Conservation (phyloP, 345 rosid species). For the Litchi chinensis region DNA sequence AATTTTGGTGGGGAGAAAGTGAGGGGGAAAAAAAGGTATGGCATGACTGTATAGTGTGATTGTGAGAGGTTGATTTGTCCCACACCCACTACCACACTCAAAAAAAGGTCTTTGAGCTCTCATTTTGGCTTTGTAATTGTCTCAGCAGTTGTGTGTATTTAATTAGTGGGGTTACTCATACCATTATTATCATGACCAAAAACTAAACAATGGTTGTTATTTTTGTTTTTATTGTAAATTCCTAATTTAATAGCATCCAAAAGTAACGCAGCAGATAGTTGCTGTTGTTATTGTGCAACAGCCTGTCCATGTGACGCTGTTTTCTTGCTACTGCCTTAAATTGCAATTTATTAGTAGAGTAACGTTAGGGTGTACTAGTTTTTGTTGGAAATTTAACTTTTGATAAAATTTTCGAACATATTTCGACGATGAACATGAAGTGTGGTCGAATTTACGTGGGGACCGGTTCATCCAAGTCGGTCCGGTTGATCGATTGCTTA, state of each 20-base stretch:
- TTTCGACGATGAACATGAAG: background rate
- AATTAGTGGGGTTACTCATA: slow-evolving; percentile 34
- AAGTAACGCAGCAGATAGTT: slow-evolving; percentile 21
- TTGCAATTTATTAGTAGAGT: too few relatives aligned
- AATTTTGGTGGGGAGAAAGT: slow-evolving; percentile 19
- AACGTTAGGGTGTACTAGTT: too few relatives aligned
- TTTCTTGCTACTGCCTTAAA: background rate
- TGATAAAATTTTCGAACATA: too few relatives aligned
- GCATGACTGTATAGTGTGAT: slow-evolving; percentile 23
- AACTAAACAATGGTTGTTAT: background rate
- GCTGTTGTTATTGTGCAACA: slow-evolving; percentile 30
- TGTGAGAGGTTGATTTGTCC: slow-evolving; percentile 11
- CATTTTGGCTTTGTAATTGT: slow-evolving; percentile 28
- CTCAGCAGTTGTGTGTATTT: slow-evolving; percentile 14
- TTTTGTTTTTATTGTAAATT: background rate
- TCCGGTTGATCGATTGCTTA: background rate
- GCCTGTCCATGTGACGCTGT: slow-evolving; percentile 47
- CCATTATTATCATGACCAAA: slow-evolving; percentile 12
- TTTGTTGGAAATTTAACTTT: too few relatives aligned
- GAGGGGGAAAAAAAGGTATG: slow-evolving; percentile 23
- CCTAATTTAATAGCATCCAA: slow-evolving; percentile 7
- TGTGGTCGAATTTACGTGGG: background rate
- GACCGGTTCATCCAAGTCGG: background rate
- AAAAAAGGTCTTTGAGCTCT: slow-evolving; percentile 37
- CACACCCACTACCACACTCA: slow-evolving; percentile 30